Base-by-base conservation (phyloP, 2,329 filamentous ascomycete genomes). In the Tolypocladium endophyticum region DNA sequence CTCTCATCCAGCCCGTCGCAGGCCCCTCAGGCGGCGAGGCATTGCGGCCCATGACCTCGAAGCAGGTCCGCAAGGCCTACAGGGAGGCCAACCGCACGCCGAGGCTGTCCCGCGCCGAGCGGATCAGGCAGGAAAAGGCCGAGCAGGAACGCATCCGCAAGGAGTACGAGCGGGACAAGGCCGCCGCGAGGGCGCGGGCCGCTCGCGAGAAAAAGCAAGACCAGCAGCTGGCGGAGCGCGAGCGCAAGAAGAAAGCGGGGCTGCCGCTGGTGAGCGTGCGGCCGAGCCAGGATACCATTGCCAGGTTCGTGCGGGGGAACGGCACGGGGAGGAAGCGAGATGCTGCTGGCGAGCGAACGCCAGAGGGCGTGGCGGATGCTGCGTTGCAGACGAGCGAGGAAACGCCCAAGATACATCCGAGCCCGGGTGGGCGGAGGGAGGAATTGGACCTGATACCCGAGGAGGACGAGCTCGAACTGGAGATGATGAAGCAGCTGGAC, bases 201-300 rank as follows among this genome's bases (percentile, higher is more conserved):
- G 76, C 76, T 2, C 71, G 82, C 30, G 83, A 86, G 45, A 81
- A 77, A 70, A 85, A 83, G 69, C 80, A 77, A 61, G 79, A 77
- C 20, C 84, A 80, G 65, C 81, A 82, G 56, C 68, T 75, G 33
- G 76, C 75, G 9, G 78, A 79, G 60, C 73, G 71, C 53, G 77
- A 80, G n/a, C 77, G 74, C 57, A 82, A 78, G 71, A 80, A 72
- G 65, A 79, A 74, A 62, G 78, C 74, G 58, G 80, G 83, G 0
- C 60, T 83, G 60, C 84, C 84, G 18, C 70, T 84, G 5, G 74
- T 81, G n/a, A 75, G 74, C 16, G 79, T 83, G 5, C 75, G 78
- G 41, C 79, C 83, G 0, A 85, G 83, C 39, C 84, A 86, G 67
- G 79, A 79, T 50, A 82, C 79, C 0, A 83, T 87, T 62, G 74